Base-by-base conservation (phyloP, 495 filamentous ascomycete genomes). In the Podospora pseudoanserina region DNA sequence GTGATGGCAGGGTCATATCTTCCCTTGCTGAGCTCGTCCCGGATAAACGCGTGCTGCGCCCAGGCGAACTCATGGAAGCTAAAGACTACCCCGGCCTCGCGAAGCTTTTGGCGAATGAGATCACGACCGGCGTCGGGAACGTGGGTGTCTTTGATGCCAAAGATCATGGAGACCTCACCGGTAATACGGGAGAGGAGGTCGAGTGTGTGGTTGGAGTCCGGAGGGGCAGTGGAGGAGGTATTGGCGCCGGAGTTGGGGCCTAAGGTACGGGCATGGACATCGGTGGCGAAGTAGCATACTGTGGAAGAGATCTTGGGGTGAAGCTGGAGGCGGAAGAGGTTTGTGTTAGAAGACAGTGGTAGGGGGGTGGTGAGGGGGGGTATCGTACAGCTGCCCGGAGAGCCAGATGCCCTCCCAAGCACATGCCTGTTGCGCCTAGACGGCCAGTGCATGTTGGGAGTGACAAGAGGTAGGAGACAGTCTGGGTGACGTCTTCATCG, bases 11-110 rank as follows among this genome's bases (percentile, higher is more conserved):
- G 92, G 71, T 98, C 94, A 72, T 97, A 98, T 15, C 94, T 86
- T 5, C 93, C 93, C 80, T 97, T 98, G 74, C 89, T 93, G 59
- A 94, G 82, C 79, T 98, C 94, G 74, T 97, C 94, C n/a, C 94
- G 87, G 74, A 98, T 97, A 73, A 98, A 98, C 0, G 93, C 92
- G 82, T 96, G 94, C 76, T 98, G 94, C 23, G 94, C 92, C 87
- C 92, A 93, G 19, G 94, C 91, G 67, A 90, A 85, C 76, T 98
- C 94, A 78, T 96, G 94, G 72, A 90, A 97, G 75, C 89, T 88
- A 73, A 95, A 97, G 9, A 84, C 79, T 2, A 89, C 86, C 3
- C 90, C 90, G 39, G 87, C 86, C 11, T 91, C 91, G 71, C 93
- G 86, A 70, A 98, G 82, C 54, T 91, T 94, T 74, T 88, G 87